Base-by-base conservation (phyloP, 1,284 basidiomycete species). In the Tylopilus microsporus region DNA sequence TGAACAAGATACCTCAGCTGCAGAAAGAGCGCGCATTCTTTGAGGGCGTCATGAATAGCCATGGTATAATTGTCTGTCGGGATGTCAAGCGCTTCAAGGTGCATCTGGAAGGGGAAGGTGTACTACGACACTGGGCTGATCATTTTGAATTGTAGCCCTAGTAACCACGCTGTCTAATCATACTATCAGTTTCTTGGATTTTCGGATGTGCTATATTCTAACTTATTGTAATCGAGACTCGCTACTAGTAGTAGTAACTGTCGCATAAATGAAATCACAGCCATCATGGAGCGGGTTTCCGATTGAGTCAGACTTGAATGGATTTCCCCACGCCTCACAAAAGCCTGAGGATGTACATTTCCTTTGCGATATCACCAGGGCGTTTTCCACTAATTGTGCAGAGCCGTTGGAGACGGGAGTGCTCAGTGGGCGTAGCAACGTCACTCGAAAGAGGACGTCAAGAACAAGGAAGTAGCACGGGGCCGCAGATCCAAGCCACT, bases 71-170 rank as follows among this genome's bases (percentile, higher is more conserved):
- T 62, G 76, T 92, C 9, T 83, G 79, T 66, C 75, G 89, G 52
- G 87, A 91, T 64, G 70, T 82, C 55, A 76, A 82, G 67, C 70
- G 76, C 46, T 89, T 86, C 65, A 74, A 79, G 63, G 64, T 73
- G 18, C 85, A 89, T 65, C 73, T 76, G 52, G 68, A 74, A 25
- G 89, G 89, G 13, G 80, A 83, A 66, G 81, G 81, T 43, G 80
- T 90, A 5, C 55, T 91, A 43, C 76, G 79, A 60, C 86, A 90
- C 69, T 89, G 86, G 86, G 87, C 86, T 25, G 79, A 83, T 60
- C 77, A 80, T n/a, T 86, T 91, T 55, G 70, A 77, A 36, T 57
- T 82, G 25, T 70, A 72, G 56, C 9, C 43, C 43, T 32, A 25
- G 25, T 25, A 54, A 16, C 21, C 5, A 32, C 19, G 3, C n/a